These are phyloP conservation scores for Lactarius hatsudake DNA, from an alignment of 768 basidiomycete species.

Conservation along the genomic window DNA sequence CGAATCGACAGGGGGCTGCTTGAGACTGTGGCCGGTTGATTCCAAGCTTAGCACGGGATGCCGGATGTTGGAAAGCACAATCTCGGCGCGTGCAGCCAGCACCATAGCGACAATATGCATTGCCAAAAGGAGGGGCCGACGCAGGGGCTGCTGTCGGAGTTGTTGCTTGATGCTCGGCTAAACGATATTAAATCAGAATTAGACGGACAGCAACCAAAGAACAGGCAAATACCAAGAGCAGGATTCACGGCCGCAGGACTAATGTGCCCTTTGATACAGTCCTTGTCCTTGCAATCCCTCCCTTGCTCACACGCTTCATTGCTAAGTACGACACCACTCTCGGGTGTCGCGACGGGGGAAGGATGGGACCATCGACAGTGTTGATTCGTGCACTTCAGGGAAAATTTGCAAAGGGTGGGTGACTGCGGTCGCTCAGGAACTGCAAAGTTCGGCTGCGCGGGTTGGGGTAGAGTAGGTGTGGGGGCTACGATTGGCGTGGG, in stretches of 20 bases:
- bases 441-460: slow-evolving; percentile 47
- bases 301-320: slow-evolving; percentile 91
- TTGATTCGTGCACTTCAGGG: slow-evolving; percentile 85
- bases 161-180: slow-evolving; percentile 24
- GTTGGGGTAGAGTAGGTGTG: slow-evolving; percentile 29
- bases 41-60: slow-evolving; percentile 18
- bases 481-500: slow-evolving; percentile 29
- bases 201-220: neutral
- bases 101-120: slow-evolving; percentile 73
- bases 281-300: slow-evolving; percentile 87
- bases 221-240: slow-evolving; percentile 44
- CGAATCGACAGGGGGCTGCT: slow-evolving; percentile 66
- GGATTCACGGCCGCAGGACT: slow-evolving; percentile 79
- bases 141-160: slow-evolving; percentile 37
- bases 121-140: slow-evolving; percentile 36
- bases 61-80: slow-evolving; percentile 62
- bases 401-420: slow-evolving; percentile 92
- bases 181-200: slow-evolving; percentile 3
- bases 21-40: slow-evolving; percentile 21
- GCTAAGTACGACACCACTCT: slow-evolving; percentile 92
- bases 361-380: slow-evolving; percentile 92
- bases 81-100: slow-evolving; percentile 78
- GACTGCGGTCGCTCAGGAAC: slow-evolving; percentile 80
- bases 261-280: slow-evolving; percentile 89
- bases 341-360: slow-evolving; percentile 92